Percentiles rank a stretch among this genome's conserved stretches.
These are phyloP conservation scores for Eucalyptus sp. DNA, from an alignment of 345 rosid species.

Conservation along the genomic window DNA sequence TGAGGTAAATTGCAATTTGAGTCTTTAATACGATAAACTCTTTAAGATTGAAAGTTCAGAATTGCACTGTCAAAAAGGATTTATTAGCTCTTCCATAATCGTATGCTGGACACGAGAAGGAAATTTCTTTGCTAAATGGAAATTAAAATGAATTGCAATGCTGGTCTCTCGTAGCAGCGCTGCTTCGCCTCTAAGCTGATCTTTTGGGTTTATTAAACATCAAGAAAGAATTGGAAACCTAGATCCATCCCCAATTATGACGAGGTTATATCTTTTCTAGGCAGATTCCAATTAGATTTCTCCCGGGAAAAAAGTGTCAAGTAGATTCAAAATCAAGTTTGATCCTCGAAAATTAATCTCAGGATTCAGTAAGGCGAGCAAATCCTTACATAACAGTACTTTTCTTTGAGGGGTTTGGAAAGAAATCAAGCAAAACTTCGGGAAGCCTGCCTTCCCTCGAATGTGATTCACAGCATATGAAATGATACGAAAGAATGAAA, in stretches of 20 bases:
- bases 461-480: neutral
- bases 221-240: neutral
- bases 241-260: neutral
- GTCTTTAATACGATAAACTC: neutral
- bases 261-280: neutral
- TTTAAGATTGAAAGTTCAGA: neutral
- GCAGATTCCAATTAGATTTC: neutral
- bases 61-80: neutral
- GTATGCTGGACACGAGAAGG: neutral
- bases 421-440: neutral
- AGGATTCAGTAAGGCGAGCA: neutral
- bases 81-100: neutral
- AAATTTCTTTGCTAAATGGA: neutral
- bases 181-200: neutral
- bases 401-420: neutral
- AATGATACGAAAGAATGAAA: neutral
- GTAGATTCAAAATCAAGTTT: neutral
- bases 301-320: neutral
- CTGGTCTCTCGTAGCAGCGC: neutral
- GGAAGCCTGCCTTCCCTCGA: neutral
- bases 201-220: neutral
- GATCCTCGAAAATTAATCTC: neutral
- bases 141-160: neutral
- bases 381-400: neutral
- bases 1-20: neutral